A percentile compares a stretch with the other conserved stretches of the same genome.
These are phyloP conservation scores for Penicillium brevicompactum DNA, from an alignment of 2,329 filamentous ascomycete genomes.

Conservation along the genomic window DNA sequence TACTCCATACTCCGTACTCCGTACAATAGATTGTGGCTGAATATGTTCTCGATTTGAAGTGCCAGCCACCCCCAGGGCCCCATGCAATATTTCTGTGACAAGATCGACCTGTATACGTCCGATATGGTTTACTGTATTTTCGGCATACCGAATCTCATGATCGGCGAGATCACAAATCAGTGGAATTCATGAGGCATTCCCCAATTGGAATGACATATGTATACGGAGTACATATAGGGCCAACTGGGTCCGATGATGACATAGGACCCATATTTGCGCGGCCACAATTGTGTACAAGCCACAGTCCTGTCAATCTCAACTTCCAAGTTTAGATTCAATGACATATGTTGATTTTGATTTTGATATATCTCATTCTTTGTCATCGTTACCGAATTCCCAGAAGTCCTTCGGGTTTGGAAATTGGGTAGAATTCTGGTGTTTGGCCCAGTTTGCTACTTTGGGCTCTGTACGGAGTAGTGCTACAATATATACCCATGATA, in stretches of 20 bases:
- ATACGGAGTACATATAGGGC: too few species aligned
- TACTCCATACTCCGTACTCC: too few species aligned
- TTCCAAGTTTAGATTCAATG: neutral
- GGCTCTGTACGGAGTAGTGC: too few species aligned
- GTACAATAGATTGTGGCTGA: too few species aligned
- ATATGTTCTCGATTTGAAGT: neutral
- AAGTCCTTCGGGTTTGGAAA: too few species aligned
- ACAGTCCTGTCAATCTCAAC: neutral
- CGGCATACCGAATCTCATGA: neutral
- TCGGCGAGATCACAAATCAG: neutral
- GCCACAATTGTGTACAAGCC: slow-evolving; percentile 4
- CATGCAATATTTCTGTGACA: neutral
- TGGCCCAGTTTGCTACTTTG: too few species aligned
- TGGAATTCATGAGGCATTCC: neutral
- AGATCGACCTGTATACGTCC: neutral
- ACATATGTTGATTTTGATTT: neutral
- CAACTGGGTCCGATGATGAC: neutral
- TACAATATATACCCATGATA: too few species aligned
- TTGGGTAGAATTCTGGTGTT: too few species aligned
- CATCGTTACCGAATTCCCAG: too few species aligned
- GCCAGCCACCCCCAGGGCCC: too few species aligned
- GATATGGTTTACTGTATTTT: neutral
- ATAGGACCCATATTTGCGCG: slow-evolving; percentile 1
- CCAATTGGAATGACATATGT: too few species aligned
- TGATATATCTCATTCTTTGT: neutral